Conservation (phyloP, 768 basidiomycete species). For the Hydnum rufescens region DNA sequence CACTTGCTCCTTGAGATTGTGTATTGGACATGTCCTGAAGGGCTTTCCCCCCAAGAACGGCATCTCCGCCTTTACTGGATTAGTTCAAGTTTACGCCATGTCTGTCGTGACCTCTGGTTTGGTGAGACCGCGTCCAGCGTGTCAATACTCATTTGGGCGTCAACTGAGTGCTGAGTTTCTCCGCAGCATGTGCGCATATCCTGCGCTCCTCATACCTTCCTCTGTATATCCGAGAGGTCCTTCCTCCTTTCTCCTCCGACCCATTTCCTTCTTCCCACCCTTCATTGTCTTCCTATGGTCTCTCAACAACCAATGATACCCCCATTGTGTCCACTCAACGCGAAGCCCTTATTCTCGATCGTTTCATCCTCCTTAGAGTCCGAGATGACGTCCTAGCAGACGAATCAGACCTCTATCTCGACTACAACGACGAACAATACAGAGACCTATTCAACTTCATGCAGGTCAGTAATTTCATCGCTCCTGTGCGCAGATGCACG, state of each 20-base stretch:
- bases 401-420: conserved; percentile 49
- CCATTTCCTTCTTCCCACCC: conserved; percentile 39
- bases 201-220: conserved; percentile 57
- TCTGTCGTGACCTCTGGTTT: conserved; percentile 47
- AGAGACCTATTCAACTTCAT: conserved; percentile 58
- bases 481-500: no score
- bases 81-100: conserved; percentile 36
- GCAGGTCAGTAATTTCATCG: conserved; percentile 10
- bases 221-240: conserved; percentile 40
- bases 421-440: conserved; percentile 20
- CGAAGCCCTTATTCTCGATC: conserved; percentile 56
- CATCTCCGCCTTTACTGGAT: conserved; percentile 58
- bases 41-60: conserved; percentile 18
- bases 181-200: conserved; percentile 57
- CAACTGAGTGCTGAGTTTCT: no score
- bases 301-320: conserved; percentile 12
- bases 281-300: conserved; percentile 12
- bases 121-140: no score
- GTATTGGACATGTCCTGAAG: conserved; percentile 39
- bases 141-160: no score
- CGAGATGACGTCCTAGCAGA: conserved; percentile 62
- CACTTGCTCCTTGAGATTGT: conserved; percentile 54
- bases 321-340: conserved; percentile 35
- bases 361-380: conserved; percentile 61
- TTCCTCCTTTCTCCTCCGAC: conserved; percentile 52